phyloP scores from a whole-genome alignment of 306 rosid genomes.

The Rubus idaeus region DNA sequence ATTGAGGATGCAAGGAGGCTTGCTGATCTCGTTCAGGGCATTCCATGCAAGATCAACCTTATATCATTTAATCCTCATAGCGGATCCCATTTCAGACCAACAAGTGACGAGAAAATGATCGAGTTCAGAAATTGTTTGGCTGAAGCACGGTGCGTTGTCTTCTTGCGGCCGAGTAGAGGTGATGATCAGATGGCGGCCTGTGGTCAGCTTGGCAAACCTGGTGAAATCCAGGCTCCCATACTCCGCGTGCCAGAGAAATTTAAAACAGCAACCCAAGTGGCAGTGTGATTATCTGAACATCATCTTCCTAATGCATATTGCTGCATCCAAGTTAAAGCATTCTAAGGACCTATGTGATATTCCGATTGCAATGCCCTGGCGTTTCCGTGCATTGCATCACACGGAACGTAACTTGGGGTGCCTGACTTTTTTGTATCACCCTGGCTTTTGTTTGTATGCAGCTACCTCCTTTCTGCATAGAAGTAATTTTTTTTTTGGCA shows the following conservation, averaged over 20 bases:
- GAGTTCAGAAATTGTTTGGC: slow-evolving; percentile 80
- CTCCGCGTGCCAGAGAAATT: slow-evolving; percentile 79
- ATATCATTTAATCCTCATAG: slow-evolving; percentile 81
- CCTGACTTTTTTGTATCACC: not conserved
- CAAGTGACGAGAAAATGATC: slow-evolving; percentile 65
- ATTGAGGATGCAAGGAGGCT: slow-evolving; percentile 74
- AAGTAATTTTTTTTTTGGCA: too few species aligned
- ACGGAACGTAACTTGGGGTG: not conserved
- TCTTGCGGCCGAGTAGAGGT: slow-evolving; percentile 76
- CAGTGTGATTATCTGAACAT: slow-evolving; percentile 32
- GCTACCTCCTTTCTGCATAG: not conserved
- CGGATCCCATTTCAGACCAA: slow-evolving; percentile 83
- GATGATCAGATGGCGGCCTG: slow-evolving; percentile 99
- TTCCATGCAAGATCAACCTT: slow-evolving; percentile 94
- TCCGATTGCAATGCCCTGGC: not conserved
- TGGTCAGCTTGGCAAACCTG: slow-evolving; percentile 88
- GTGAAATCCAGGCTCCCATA: slow-evolving; percentile 70
- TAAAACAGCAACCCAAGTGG: slow-evolving; percentile 46
- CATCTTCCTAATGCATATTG: slow-evolving; percentile 1
- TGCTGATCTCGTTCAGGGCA: slow-evolving; percentile 64
- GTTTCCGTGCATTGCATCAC: not conserved
- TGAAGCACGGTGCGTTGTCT: slow-evolving; percentile 57
- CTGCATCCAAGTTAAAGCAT: not conserved
- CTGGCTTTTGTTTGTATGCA: not conserved
- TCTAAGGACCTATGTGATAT: not conserved